A percentile compares a stretch with the other conserved stretches of the same genome.
Evolutionary conservation across 768 basidiomycete species (phyloP).

Genomic region (Suillus placidus): DNA sequence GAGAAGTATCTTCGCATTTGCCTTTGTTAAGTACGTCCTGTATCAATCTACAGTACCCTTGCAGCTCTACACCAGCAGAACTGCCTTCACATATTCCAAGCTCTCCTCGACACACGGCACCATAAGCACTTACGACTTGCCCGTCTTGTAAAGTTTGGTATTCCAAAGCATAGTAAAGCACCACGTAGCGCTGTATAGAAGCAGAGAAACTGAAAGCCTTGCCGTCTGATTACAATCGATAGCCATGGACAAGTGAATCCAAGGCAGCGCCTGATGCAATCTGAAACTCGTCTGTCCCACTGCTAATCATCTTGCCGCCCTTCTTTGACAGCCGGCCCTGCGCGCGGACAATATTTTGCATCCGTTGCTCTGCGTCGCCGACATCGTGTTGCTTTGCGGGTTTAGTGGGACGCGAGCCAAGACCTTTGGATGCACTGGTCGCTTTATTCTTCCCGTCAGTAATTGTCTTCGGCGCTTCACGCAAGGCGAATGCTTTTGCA

Average conservation of each 20-base stretch:
- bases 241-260: slow-evolving; percentile 54
- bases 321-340: slow-evolving; percentile 83
- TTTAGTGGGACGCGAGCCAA: slow-evolving; percentile 11
- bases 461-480: slow-evolving; percentile 70
- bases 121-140: no score
- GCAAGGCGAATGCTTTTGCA: slow-evolving; percentile 88
- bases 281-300: slow-evolving; percentile 77
- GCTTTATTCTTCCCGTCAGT: slow-evolving; percentile 27
- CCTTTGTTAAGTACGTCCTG: no score
- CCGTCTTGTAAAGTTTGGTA: neutral
- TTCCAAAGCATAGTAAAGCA: neutral
- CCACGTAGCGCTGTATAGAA: neutral
- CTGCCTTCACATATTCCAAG: no score
- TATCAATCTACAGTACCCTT: no score
- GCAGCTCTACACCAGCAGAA: no score
- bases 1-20: no score
- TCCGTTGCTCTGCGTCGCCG: slow-evolving; percentile 71
- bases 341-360: slow-evolving; percentile 82
- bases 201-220: neutral
- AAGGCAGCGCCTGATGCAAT: slow-evolving; percentile 64
- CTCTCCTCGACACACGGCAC: no score
- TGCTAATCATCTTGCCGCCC: slow-evolving; percentile 72
- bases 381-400: slow-evolving; percentile 21
- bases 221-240: slow-evolving; percentile 12
- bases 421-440: slow-evolving; percentile 10